A percentile compares a stretch with the other conserved stretches of the same genome.
These are phyloP conservation scores for Ophiostoma sp. DNA, from an alignment of 2,329 filamentous ascomycete species.

Conservation along the genomic window DNA sequence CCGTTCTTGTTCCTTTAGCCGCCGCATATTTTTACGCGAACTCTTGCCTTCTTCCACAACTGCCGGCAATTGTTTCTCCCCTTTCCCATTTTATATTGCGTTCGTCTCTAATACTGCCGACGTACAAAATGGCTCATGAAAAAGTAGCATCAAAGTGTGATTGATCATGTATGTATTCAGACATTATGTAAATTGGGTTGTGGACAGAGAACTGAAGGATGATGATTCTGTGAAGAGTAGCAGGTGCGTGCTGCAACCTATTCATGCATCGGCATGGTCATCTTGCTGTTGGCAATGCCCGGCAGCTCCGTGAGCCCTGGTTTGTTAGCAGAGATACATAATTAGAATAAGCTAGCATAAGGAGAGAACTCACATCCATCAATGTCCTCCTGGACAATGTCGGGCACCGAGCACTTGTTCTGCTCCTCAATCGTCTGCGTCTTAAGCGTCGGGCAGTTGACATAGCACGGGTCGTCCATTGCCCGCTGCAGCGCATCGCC, in stretches of 20 bases:
- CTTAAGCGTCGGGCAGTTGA: slow-evolving; percentile 32
- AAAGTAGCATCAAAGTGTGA: background rate
- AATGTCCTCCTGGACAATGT: slow-evolving; percentile 36
- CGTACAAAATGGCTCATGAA: background rate
- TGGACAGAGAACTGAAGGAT: background rate
- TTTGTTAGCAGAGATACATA: too few species aligned
- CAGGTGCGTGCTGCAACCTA: background rate
- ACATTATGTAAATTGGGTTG: background rate
- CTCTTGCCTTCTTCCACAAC: background rate
- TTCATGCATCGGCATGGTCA: background rate
- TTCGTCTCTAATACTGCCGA: background rate
- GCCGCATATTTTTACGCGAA: background rate
- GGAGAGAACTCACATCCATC: slow-evolving; percentile 37
- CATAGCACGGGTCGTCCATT: slow-evolving; percentile 18
- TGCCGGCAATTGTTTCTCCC: background rate
- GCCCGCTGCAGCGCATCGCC: slow-evolving; percentile 36
- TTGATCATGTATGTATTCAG: background rate
- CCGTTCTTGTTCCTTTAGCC: background rate
- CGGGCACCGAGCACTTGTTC: slow-evolving; percentile 34
- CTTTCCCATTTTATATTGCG: background rate
- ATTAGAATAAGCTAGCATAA: too few species aligned
- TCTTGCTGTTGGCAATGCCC: background rate
- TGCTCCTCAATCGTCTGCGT: slow-evolving; percentile 38
- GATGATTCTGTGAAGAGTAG: background rate
- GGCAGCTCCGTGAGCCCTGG: background rate